Evolutionary conservation across 306 rosid genomes (phyloP).

Genomic region (Myrica gale): DNA sequence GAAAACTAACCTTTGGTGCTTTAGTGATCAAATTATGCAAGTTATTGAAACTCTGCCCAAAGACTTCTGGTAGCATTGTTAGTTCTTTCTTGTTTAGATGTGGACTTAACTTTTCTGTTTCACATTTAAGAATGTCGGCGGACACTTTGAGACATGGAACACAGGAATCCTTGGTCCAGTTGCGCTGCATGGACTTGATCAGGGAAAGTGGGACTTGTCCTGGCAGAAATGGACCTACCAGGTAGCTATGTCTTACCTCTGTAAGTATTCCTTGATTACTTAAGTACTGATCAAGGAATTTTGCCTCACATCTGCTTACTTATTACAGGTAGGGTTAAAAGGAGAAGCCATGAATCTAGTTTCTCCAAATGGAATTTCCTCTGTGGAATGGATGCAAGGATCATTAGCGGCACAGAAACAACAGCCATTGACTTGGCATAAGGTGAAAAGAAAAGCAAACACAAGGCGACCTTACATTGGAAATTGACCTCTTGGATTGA

Average conservation of each 20-base stretch:
- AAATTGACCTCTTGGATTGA: slow-evolving; percentile 6
- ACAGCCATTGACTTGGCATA: slow-evolving; percentile 97
- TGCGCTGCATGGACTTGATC: slow-evolving; percentile 87
- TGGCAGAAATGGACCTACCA: slow-evolving; percentile 98
- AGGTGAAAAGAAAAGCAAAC: slow-evolving; percentile 46
- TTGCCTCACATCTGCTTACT: slow-evolving; percentile 17
- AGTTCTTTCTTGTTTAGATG: background rate
- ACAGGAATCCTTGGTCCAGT: slow-evolving; percentile 99
- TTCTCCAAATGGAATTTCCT: slow-evolving; percentile 63
- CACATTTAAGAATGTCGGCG: slow-evolving; percentile 78
- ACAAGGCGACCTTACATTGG: slow-evolving; percentile 12
- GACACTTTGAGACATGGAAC: slow-evolving; percentile 89
- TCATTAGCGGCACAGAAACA: slow-evolving; percentile 58
- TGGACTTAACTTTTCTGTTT: slow-evolving; percentile 21
- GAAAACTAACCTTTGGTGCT: background rate
- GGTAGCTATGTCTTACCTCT: slow-evolving; percentile 44
- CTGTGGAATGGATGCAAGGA: slow-evolving; percentile 83
- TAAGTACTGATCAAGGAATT: slow-evolving; percentile 7
- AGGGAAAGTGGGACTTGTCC: slow-evolving; percentile 87
- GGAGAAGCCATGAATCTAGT: slow-evolving; percentile 96
- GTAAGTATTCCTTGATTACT: no score
- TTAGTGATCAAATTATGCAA: background rate
- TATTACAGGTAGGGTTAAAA: slow-evolving; percentile 81
- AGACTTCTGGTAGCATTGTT: background rate
- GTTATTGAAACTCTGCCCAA: background rate